A percentile compares a stretch with the other conserved stretches of the same genome.
These are phyloP conservation scores for Pseudisothecium myosuroides DNA, from an alignment of 225 moss, liverwort and hornwort species.

Conservation along the genomic window DNA sequence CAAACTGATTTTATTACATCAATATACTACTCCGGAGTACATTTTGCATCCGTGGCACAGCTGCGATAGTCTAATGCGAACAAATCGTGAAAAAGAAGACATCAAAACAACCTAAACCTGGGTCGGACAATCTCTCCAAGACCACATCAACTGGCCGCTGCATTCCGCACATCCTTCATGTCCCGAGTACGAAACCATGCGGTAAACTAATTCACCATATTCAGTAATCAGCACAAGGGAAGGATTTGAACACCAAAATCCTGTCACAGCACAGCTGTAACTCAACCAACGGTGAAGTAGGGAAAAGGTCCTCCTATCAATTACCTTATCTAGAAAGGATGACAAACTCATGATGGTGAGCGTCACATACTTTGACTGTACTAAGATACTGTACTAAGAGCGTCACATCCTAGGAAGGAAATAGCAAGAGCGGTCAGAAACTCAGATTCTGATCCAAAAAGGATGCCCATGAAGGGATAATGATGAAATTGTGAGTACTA, in stretches of 20 bases:
- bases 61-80: neutral
- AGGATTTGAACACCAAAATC: neutral
- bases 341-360: neutral
- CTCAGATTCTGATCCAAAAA: neutral
- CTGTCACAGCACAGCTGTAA: neutral
- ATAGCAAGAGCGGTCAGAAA: no score
- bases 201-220: neutral
- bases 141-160: neutral
- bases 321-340: neutral
- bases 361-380: neutral
- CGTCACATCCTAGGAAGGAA: neutral
- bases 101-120: neutral
- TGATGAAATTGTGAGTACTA: neutral
- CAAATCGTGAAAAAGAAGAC: neutral
- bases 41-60: neutral
- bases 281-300: neutral
- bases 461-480: neutral
- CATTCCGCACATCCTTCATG: neutral
- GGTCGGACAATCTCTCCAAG: neutral
- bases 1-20: neutral
- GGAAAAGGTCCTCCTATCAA: neutral
- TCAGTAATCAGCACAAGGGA: neutral
- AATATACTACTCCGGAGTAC: neutral
- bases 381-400: no score
- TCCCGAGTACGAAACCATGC: neutral